Evolutionary conservation across 495 filamentous ascomycete genomes (phyloP).

Genomic region (Penicillium cosmopolitanum): DNA sequence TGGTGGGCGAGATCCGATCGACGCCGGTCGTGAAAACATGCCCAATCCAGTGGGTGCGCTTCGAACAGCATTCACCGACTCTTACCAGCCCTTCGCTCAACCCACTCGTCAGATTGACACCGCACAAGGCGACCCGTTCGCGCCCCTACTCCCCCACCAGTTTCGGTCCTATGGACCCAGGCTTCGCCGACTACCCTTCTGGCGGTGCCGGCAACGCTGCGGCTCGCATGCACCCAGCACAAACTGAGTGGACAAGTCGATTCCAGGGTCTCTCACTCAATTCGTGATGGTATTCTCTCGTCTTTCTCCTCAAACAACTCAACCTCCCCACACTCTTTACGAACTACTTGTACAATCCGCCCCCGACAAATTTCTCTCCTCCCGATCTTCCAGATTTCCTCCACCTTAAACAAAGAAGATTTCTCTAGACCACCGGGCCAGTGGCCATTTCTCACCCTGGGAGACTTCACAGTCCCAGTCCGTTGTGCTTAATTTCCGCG

Average conservation of each 20-base stretch:
- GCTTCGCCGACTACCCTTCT: slow-evolving; percentile 38
- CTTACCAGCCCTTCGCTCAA: slow-evolving; percentile 43
- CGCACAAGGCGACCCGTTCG: slow-evolving; percentile 40
- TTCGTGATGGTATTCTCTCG: slow-evolving; percentile 29
- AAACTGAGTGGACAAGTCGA: slow-evolving; percentile 47
- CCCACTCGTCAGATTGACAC: slow-evolving; percentile 34
- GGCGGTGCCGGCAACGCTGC: slow-evolving; percentile 26
- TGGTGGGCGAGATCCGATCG: slow-evolving; percentile 34
- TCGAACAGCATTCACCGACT: slow-evolving; percentile 40
- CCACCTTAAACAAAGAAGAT: slow-evolving; percentile 16
- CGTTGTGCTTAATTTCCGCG: slow-evolving; percentile 5
- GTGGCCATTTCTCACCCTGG: background rate
- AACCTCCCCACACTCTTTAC: no score
- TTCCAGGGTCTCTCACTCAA: slow-evolving; percentile 59
- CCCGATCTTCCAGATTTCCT: slow-evolving; percentile 1
- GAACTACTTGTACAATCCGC: slow-evolving; percentile 22
- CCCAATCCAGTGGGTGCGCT: slow-evolving; percentile 38
- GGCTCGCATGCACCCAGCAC: slow-evolving; percentile 41
- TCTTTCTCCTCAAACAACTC: background rate
- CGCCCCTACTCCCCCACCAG: slow-evolving; percentile 36
- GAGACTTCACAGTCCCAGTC: background rate
- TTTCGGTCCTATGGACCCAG: slow-evolving; percentile 39
- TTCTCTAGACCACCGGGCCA: slow-evolving; percentile 12
- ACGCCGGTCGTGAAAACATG: slow-evolving; percentile 36
- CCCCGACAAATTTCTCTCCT: background rate